phyloP scores from a whole-genome alignment of 2,329 filamentous ascomycete species.

The Chrysoporthe cubensis region DNA sequence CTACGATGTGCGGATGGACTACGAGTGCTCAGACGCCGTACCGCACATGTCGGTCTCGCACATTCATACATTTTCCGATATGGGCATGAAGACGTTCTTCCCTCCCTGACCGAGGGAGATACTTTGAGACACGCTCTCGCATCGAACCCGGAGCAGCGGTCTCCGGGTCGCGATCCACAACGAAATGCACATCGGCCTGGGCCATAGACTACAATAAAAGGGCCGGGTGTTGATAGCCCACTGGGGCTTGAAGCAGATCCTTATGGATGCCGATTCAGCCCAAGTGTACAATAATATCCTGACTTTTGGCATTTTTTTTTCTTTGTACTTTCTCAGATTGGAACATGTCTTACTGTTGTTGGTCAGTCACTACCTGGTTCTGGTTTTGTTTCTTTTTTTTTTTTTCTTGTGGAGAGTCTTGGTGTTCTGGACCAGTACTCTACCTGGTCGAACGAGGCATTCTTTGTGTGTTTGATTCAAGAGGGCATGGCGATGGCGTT shows the following conservation, averaged over 20 bases:
- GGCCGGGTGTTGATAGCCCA: no score
- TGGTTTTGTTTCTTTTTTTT: background rate
- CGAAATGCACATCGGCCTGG: no score
- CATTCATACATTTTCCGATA: slow-evolving; percentile 8
- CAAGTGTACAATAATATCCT: no score
- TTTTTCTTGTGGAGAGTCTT: background rate
- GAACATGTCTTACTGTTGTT: no score
- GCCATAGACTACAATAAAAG: no score
- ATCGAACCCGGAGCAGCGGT: no score
- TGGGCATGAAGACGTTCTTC: background rate
- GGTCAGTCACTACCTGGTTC: background rate
- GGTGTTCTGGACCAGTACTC: background rate
- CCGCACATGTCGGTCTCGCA: slow-evolving; percentile 16
- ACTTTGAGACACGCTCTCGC: background rate
- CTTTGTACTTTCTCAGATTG: no score
- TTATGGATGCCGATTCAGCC: no score
- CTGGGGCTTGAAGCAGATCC: no score
- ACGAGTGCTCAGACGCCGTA: slow-evolving; percentile 14
- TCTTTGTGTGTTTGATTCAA: background rate
- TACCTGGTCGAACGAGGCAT: background rate
- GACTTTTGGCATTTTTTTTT: no score
- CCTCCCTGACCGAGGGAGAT: background rate
- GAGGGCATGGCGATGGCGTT: background rate
- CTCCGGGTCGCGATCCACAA: no score
- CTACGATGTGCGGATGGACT: slow-evolving; percentile 9